phyloP scores from a whole-genome alignment of 2,329 filamentous ascomycete species.

The Aspergillus glaucus region DNA sequence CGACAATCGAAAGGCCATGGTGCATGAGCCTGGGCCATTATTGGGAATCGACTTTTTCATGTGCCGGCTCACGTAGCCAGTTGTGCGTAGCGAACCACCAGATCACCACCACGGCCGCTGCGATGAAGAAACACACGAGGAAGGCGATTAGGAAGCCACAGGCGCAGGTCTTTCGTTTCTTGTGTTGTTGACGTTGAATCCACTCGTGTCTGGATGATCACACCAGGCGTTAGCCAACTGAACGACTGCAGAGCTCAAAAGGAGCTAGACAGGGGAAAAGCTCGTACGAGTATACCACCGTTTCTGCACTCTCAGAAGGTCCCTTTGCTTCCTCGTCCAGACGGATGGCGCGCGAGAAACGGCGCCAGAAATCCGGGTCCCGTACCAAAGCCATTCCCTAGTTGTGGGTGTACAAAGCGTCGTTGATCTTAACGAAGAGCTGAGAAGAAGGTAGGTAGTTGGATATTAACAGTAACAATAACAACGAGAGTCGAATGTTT shows the following conservation, averaged over 20 bases:
- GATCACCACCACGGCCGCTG: constrained; percentile 40
- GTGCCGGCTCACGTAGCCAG: constrained; percentile 19
- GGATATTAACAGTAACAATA: background rate
- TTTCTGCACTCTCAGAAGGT: constrained; percentile 11
- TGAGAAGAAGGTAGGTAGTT: background rate
- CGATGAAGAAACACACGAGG: constrained; percentile 32
- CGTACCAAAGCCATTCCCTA: constrained; percentile 44
- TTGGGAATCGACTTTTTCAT: no score
- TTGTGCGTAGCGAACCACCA: constrained; percentile 37
- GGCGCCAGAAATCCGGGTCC: constrained; percentile 56
- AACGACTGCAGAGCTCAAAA: background rate
- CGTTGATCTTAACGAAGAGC: background rate
- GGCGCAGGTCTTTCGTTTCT: constrained; percentile 44
- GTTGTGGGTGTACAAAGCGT: background rate
- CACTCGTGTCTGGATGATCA: constrained; percentile 44
- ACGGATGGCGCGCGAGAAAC: constrained; percentile 54
- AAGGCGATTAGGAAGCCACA: constrained; percentile 31
- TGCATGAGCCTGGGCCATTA: no score
- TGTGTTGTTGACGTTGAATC: constrained; percentile 47
- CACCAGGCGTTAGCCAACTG: constrained; percentile 3
- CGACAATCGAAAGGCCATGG: no score
- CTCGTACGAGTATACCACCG: constrained; percentile 18
- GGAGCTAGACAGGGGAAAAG: no score
- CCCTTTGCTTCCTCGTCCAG: constrained; percentile 44
- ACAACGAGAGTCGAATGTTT: background rate